Percentiles rank a stretch among this genome's conserved stretches.
Evolutionary conservation across 192 early-diverging fungal genomes (phyloP).

Genomic region (Linnemannia zychae): DNA sequence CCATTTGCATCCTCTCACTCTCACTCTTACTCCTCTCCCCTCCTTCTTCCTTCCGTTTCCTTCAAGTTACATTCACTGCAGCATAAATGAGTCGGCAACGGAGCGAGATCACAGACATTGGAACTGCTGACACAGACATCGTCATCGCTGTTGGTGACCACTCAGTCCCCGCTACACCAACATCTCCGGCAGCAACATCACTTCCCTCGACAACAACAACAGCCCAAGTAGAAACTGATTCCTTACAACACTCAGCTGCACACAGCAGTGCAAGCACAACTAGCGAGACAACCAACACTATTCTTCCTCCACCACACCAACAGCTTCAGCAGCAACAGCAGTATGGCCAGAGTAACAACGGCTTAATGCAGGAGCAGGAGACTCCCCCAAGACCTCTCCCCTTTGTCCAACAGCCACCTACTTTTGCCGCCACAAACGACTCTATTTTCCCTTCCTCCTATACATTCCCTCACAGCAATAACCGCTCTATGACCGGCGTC

Average conservation of each 20-base stretch:
- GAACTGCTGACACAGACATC: slow-evolving; percentile 14
- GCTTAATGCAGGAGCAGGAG: not conserved
- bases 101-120: not conserved
- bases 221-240: not conserved
- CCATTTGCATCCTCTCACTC: not conserved
- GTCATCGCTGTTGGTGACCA: not conserved
- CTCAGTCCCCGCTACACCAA: not conserved
- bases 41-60: not conserved
- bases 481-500: not conserved
- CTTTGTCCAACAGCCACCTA: not conserved
- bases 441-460: not conserved
- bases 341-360: not conserved
- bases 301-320: not conserved
- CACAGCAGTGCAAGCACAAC: not conserved
- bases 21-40: not conserved
- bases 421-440: not conserved
- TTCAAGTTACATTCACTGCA: not conserved
- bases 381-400: not conserved
- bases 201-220: not conserved
- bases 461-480: not conserved
- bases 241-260: not conserved
- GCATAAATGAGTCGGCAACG: not conserved
- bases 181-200: not conserved
- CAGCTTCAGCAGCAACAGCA: slow-evolving; percentile 11
- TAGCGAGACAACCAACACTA: not conserved